Evolutionary conservation across 2,329 filamentous ascomycete genomes (phyloP), one percentile per base, ranked within the genome.

Genomic region (Paramyrothecium roridum): DNA sequence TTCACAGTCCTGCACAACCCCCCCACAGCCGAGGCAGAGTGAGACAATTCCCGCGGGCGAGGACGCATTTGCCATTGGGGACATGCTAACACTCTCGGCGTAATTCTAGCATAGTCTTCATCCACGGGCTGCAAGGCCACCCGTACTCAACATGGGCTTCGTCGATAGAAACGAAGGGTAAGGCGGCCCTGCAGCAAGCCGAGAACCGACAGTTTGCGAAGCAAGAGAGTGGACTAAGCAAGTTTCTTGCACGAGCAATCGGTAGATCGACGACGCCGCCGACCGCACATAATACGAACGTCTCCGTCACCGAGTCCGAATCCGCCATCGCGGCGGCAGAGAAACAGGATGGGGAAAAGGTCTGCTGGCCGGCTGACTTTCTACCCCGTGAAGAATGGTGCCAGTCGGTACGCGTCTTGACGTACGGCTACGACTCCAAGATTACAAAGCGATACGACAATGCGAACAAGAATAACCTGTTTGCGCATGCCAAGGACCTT

Each of bases 341-440:
- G 6, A 20, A 20, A 4, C 12, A 13, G 4, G 16, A 13, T 17
- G 17, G 2, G 3, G 3, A 30, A n/a, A n/a, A 23, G 16, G n/a
- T 57, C 0, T 61, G 59, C 47, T 60, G 58, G 59, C 59, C 58
- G 1, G 43, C n/a, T 0, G 54, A 62, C 3, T 26, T 62, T 1
- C 53, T 62, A 1, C 54, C 59, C 0, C n/a, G 30, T 2, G 17
- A 37, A 0, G n/a, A n/a, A n/a, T n/a, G n/a, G n/a, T 56, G 52
- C 20, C 33, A 53, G 2, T 40, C 52, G 1, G 34, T 58, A 2
- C 46, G 59, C 0, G 53, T 61, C n/a, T 8, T 62, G 0, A 57
- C 45, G 0, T 62, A 49, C 6, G 60, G 57, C 1, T 61, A 62
- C 12, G 59, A 61, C 16, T 54, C 30, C 0, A 62, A 62, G 19